These are phyloP conservation scores for Aureobasidium sp. DNA, from an alignment of 2,329 filamentous ascomycete genomes.

Conservation along the genomic window DNA sequence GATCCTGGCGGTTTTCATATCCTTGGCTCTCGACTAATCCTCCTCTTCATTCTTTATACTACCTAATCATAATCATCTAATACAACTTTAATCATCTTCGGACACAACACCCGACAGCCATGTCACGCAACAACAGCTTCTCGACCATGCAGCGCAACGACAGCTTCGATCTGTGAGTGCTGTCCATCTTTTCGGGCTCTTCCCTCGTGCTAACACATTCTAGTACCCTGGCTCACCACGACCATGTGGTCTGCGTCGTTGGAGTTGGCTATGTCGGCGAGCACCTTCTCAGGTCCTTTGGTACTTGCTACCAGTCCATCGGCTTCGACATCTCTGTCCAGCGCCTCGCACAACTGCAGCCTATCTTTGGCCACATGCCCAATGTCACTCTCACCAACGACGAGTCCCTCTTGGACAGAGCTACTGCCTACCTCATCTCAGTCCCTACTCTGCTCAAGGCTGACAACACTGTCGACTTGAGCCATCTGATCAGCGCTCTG, in stretches of 20 bases:
- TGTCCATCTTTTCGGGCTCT: slow-evolving; percentile 18
- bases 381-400: slow-evolving; percentile 35
- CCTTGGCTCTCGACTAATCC: slow-evolving; percentile 2
- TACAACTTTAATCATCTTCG: slow-evolving; percentile 4
- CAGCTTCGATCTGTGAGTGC: slow-evolving; percentile 6
- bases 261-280: slow-evolving; percentile 22
- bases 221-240: not conserved
- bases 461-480: slow-evolving; percentile 44
- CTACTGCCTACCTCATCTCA: slow-evolving; percentile 48
- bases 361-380: slow-evolving; percentile 22
- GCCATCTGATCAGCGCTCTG: slow-evolving; percentile 42
- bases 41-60: not conserved
- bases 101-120: not conserved
- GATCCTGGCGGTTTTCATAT: slow-evolving; percentile 12
- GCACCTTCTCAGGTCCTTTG: slow-evolving; percentile 20
- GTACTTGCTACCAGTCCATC: slow-evolving; percentile 19
- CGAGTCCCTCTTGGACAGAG: slow-evolving; percentile 33
- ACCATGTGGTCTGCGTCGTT: slow-evolving; percentile 18
- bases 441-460: slow-evolving; percentile 46
- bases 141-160: slow-evolving; percentile 13
- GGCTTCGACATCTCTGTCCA: slow-evolving; percentile 41
- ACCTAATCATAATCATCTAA: slow-evolving; percentile 7
- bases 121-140: slow-evolving; percentile 14
- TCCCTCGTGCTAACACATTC: not conserved
- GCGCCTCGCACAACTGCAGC: slow-evolving; percentile 32